Evolutionary conservation across 192 early-diverging fungal species (phyloP).

Genomic region (Diversispora epigaea): DNA sequence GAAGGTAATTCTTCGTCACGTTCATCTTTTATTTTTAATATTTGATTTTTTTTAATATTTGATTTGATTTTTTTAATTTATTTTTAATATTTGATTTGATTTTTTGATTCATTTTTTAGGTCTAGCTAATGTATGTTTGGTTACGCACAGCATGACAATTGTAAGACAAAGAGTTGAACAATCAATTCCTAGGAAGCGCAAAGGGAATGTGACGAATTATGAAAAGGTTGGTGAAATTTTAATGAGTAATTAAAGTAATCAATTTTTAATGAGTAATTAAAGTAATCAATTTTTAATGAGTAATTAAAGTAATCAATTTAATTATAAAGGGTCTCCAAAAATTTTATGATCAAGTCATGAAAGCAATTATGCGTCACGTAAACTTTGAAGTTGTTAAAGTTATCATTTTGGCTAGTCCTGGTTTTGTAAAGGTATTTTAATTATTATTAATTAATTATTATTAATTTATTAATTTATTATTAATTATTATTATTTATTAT

Average conservation of each 20-base stretch:
- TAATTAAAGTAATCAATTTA: background rate
- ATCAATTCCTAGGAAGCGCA: slow-evolving; percentile 89
- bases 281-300: slow-evolving; percentile 34
- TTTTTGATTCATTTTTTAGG: slow-evolving; percentile 49
- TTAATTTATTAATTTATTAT: too few species aligned
- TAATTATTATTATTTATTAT: too few species aligned
- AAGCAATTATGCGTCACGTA: slow-evolving; percentile 83
- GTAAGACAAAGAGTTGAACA: slow-evolving; percentile 90
- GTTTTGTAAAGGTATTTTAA: slow-evolving; percentile 76
- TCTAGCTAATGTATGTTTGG: slow-evolving; percentile 86
- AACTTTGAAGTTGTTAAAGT: slow-evolving; percentile 94
- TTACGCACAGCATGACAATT: slow-evolving; percentile 95
- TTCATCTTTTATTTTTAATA: background rate
- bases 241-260: too few species aligned
- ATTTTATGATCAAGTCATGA: slow-evolving; percentile 92
- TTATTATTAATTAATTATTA: too few species aligned
- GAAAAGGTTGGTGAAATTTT: slow-evolving; percentile 61
- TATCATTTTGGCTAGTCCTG: slow-evolving; percentile 94
- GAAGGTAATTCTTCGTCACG: slow-evolving; percentile 43
- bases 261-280: too few species aligned
- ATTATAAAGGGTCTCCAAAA: slow-evolving; percentile 58
- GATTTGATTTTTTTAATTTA: background rate
- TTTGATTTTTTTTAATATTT: background rate
- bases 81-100: background rate
- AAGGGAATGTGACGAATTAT: slow-evolving; percentile 84